Base-by-base conservation (phyloP, 176 grass and related monocot genomes). In the Zoysia japonica region DNA sequence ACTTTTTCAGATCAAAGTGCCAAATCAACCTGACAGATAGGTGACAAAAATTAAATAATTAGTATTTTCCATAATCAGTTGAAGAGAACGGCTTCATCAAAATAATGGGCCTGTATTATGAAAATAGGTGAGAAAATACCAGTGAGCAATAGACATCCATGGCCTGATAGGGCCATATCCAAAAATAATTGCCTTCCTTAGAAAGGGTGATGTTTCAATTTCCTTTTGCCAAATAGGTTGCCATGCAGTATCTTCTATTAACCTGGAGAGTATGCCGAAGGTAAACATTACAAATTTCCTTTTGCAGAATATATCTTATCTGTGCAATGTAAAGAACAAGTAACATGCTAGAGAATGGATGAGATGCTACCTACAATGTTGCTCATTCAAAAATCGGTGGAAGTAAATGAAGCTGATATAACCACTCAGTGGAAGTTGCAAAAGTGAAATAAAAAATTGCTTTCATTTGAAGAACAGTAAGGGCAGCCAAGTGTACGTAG, bases 101-200 rank as follows among this genome's bases (percentile, higher is more conserved):
- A 84, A 2, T 68, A 5, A 67, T 40, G 9, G 3, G 20, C 68
- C 63, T 43, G 0, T 59, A 72, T 80, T 40, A 76, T 11, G 44
- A 61, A 20, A 87, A 65, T 50, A 61, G n/a, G n/a, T 60, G 59
- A 5, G 20, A 56, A 75, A 77, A 69, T 94, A 98, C 95, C 95
- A 98, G 83, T 98, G 95, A 76, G 61, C 83, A 85, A 98, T 94
- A 64, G 95, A 98, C 95, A 98, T 98, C 95, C 92, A 98, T 75
- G 95, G 90, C 63, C 92, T 92, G 71, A 94, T 81, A 84, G 95
- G 95, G 7, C 95, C 95, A 60, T 98, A 98, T 75, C 92, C 95
- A 70, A 89, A 91, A 75, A 98, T 85, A 81, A 98, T 92, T 45
- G 95, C 95, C 65, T 94, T 98, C 75, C 89, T 93, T 55, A 92